Evolutionary conservation across 371 early-diverging fungal species (phyloP).

Genomic region (Mucor indicus): DNA sequence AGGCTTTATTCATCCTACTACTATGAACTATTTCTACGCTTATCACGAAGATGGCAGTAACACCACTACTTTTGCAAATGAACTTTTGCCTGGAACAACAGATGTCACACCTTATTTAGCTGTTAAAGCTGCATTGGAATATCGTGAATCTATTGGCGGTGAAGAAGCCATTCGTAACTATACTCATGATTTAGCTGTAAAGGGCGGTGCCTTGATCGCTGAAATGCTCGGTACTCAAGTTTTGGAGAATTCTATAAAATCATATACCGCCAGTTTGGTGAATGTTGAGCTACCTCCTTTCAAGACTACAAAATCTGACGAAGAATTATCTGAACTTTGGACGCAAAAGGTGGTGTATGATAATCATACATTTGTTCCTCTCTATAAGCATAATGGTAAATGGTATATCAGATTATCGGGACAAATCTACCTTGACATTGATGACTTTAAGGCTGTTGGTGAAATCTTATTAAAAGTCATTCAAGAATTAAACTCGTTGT

Average conservation of each 20-base stretch:
- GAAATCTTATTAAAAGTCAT: conserved; percentile 43
- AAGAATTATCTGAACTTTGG: conserved; percentile 16
- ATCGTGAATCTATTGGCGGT: conserved; percentile 53
- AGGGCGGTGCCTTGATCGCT: conserved; percentile 57
- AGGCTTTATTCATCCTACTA: conserved; percentile 44
- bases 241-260: conserved; percentile 52
- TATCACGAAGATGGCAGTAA: conserved; percentile 14
- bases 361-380: conserved; percentile 35
- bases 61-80: conserved; percentile 28
- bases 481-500: no score
- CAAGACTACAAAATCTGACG: conserved; percentile 35
- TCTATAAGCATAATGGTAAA: conserved; percentile 42
- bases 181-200: conserved; percentile 50
- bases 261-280: conserved; percentile 51
- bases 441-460: conserved; percentile 46
- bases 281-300: conserved; percentile 60
- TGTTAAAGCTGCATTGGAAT: conserved; percentile 47
- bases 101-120: conserved; percentile 40
- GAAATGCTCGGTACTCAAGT: conserved; percentile 58
- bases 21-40: conserved; percentile 48
- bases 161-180: conserved; percentile 57
- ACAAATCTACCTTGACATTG: conserved; percentile 58
- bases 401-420: conserved; percentile 58
- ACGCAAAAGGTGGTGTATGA: conserved; percentile 33
- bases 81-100: conserved; percentile 28